These are phyloP conservation scores for Stephanocyclus meneghinianus DNA, from an alignment of 352 stramenopile species.

Conservation along the genomic window DNA sequence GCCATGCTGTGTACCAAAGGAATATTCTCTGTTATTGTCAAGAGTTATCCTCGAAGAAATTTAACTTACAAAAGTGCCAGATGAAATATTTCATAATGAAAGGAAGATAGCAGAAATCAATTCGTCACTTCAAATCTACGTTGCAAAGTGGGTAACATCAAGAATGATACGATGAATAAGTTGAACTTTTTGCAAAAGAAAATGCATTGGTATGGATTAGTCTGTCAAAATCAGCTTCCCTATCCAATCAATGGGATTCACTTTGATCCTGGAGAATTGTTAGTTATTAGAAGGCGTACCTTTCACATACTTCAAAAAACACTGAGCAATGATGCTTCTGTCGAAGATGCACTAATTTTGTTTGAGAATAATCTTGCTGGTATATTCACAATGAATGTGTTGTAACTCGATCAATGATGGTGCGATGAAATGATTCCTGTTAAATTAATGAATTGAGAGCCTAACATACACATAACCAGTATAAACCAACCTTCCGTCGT, in stretches of 20 bases:
- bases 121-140: background rate
- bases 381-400: background rate
- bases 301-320: constrained; percentile 12
- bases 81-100: constrained; percentile 5
- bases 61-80: constrained; percentile 14
- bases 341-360: background rate
- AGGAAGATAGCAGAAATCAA: constrained; percentile 27
- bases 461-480: too few relatives aligned
- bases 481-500: too few relatives aligned
- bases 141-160: background rate
- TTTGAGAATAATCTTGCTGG: background rate
- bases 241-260: constrained; percentile 46
- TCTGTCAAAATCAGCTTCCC: constrained; percentile 26
- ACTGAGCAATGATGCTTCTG: background rate
- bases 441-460: too few relatives aligned
- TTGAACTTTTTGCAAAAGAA: constrained; percentile 10
- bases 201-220: constrained; percentile 41
- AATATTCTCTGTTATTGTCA: constrained; percentile 1
- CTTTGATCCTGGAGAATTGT: background rate
- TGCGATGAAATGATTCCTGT: too few relatives aligned
- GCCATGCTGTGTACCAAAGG: constrained; percentile 4
- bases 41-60: constrained; percentile 8
- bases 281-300: constrained; percentile 2
- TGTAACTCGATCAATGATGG: background rate
- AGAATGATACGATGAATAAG: background rate